Percentiles rank a stretch among this genome's conserved stretches.
Evolutionary conservation across 768 basidiomycete genomes (phyloP).

Genomic region (Suillus sp.): DNA sequence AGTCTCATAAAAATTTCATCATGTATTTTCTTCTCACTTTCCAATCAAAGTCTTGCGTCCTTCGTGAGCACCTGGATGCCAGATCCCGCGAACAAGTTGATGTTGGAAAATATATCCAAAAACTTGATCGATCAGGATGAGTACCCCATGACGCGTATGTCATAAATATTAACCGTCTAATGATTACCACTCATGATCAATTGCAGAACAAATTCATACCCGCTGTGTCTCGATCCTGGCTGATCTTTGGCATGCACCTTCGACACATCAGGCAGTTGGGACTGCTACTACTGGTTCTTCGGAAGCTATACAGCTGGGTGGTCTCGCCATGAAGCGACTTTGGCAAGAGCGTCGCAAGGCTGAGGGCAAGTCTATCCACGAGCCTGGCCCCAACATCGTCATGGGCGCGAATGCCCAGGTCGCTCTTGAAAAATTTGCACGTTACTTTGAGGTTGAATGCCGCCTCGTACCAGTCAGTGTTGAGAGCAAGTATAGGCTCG

Average conservation of each 20-base stretch:
- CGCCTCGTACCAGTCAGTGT: slow-evolving; percentile 63
- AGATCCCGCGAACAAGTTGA: slow-evolving; percentile 50
- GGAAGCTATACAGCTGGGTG: slow-evolving; percentile 74
- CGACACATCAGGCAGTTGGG: slow-evolving; percentile 55
- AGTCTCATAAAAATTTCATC: neutral
- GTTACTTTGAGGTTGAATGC: slow-evolving; percentile 67
- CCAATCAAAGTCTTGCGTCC: slow-evolving; percentile 48
- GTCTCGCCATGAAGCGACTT: slow-evolving; percentile 68
- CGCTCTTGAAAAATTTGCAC: slow-evolving; percentile 69
- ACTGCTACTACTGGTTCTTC: slow-evolving; percentile 73
- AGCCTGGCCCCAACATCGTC: slow-evolving; percentile 65
- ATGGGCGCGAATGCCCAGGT: slow-evolving; percentile 74
- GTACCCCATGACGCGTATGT: slow-evolving; percentile 58
- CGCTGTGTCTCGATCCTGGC: slow-evolving; percentile 59
- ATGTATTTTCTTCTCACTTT: slow-evolving; percentile 8
- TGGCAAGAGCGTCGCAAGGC: slow-evolving; percentile 72
- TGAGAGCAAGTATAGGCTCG: slow-evolving; percentile 79
- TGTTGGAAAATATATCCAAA: slow-evolving; percentile 66
- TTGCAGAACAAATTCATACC: slow-evolving; percentile 44
- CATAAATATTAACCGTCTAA: neutral
- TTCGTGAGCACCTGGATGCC: slow-evolving; percentile 73
- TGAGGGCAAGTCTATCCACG: slow-evolving; percentile 63
- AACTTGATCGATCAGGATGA: slow-evolving; percentile 74
- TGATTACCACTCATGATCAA: neutral
- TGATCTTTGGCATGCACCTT: slow-evolving; percentile 68